Evolutionary conservation across 164 flowering plant species (phyloP), one percentile per base, ranked within the genome.

Genomic region (Magnolia sinica): DNA sequence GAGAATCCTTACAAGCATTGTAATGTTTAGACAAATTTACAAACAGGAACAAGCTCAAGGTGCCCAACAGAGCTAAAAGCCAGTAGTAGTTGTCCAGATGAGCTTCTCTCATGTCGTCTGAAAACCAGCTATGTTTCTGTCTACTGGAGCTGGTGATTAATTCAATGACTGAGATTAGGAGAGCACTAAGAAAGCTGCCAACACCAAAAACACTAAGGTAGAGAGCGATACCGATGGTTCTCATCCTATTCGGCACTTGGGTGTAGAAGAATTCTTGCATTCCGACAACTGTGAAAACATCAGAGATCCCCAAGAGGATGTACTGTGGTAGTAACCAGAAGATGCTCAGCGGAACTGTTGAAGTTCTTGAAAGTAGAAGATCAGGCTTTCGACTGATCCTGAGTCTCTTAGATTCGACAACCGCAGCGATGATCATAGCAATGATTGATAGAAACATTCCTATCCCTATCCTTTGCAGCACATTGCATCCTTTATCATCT

Each of bases 181-280:
- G 61, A 55, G 80, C 71, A 31, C 84, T 82, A 23, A 82, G 50
- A 52, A 79, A 64, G 71, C 75, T 79, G 14, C 84, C 82, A 9
- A 79, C 55, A 10, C 82, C 82, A 19, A 82, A 74, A 1, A 77
- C 67, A 63, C 84, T 82, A 8, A 79, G 69, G 68, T 76, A 82
- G 10, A 79, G 72, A 14, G 82, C 64, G 13, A 74, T 50, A 10
- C 82, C 84, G n/a, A 79, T 24, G 29, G 80, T 82, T 64, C 80
- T 73, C 78, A 82, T 14, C 24, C 65, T 77, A 20, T 70, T 63
- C 3, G 84, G 82, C 18, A 82, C 72, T 55, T 82, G 82, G 52
- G 77, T 73, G 20, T 81, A 82, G 79, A 79, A 82, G 24, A 82
- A 79, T 64, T 82, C 84, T 64, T 76, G 81, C 77, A 79, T 50